Base-by-base conservation (phyloP, 2,329 filamentous ascomycete genomes). In the Arthroderma uncinatum region DNA sequence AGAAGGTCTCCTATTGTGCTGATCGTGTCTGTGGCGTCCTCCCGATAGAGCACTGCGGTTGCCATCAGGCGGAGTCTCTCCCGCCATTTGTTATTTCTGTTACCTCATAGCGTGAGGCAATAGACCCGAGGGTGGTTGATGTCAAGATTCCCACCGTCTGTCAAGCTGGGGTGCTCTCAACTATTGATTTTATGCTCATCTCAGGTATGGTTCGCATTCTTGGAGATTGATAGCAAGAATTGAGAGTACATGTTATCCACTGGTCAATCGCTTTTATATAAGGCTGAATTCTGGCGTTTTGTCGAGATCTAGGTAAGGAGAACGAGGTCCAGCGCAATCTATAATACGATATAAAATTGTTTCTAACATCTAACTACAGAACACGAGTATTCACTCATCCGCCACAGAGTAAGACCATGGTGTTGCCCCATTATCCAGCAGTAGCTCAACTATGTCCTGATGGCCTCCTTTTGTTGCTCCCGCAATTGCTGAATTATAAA, bases 361-460 rank as follows among this genome's bases (percentile, higher is more conserved):
- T n/a, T n/a, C n/a, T n/a, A n/a, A n/a, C n/a, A n/a, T n/a, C n/a
- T n/a, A n/a, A n/a, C n/a, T n/a, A n/a, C n/a, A n/a, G n/a, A n/a
- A n/a, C n/a, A n/a, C n/a, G n/a, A n/a, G n/a, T n/a, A n/a, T n/a
- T n/a, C n/a, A n/a, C n/a, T n/a, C n/a, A n/a, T n/a, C n/a, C n/a
- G n/a, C n/a, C n/a, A n/a, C n/a, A n/a, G n/a, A n/a, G n/a, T n/a
- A n/a, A n/a, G n/a, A n/a, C n/a, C n/a, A n/a, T n/a, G n/a, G n/a
- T n/a, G n/a, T n/a, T 10, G 16, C 52, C 19, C 37, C 55, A 21
- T 52, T 16, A 21, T 57, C 56, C 12, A 54, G 44, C 21, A 57
- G 44, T 21, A 57, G 23, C 44, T 36, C 21, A 23, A 53, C 33
- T 9, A 57, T 37, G 14, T 53, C n/a, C 9, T 14, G 16, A 53